Evolutionary conservation across 2,329 filamentous ascomycete genomes (phyloP), one percentile per base, ranked within the genome.

Genomic region (Coniochaeta ligniaria): DNA sequence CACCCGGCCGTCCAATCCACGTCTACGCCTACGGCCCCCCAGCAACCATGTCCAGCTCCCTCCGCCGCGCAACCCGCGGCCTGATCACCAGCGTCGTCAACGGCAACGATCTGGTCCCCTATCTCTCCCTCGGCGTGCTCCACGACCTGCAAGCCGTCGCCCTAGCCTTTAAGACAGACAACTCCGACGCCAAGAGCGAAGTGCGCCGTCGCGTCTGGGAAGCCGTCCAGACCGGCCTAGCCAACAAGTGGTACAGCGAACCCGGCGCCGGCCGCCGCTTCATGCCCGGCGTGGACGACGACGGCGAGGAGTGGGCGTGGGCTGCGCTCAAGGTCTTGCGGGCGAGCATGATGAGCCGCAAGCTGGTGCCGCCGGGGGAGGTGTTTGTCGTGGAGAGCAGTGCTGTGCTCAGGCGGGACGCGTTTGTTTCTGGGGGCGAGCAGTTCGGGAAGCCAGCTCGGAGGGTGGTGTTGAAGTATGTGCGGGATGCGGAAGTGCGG

Each of bases 11-110:
- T 0, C 86, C 88, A 3, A 88, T 92, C 22, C 90, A 93, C 66
- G 90, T 92, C 14, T 93, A 91, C 69, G 87, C 90, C 7, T 93
- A 92, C 69, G 90, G 90, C 0, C 86, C 89, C 1, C 89, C 89
- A 0, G 84, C 88, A 0, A 88, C 87, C 16, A 85, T 92, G 81
- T 90, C 88, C 0, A 80, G 87, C 0, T 83, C 86, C 2, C 79
- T 93, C 8, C 84, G 89, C 47, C 83, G 83, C 61, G 86, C 87
- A 12, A 92, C 90, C 0, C 81, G 87, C 16, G 89, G 88, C 1
- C 79, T 93, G 8, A 88, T 93, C 62, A 93, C 90, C 2, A 91
- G 85, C 9, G 80, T 90, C 5, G 83, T 92, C 12, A 87, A 92
- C 66, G 87, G 87, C 20, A 83, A 86, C 68, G 90, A 93, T 68